Conservation (phyloP, 139 green algal genomes). For the Nannochloris sp. region DNA sequence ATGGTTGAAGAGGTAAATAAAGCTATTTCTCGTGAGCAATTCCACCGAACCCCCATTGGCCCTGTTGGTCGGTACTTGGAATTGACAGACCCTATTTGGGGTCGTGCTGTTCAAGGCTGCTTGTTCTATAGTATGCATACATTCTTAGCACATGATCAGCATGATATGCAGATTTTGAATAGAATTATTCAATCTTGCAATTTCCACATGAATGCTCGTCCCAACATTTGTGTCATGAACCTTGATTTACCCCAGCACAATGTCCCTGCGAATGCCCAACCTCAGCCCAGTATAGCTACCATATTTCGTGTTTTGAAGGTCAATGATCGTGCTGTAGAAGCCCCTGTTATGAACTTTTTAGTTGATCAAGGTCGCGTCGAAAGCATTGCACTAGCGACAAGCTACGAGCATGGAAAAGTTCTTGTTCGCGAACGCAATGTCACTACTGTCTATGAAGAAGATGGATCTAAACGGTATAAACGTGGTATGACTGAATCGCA, state of each 20-base stretch:
- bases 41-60: slow-evolving; percentile 32
- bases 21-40: background rate
- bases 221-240: slow-evolving; percentile 11
- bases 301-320: slow-evolving; percentile 20
- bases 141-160: slow-evolving; percentile 25
- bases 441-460: background rate
- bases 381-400: slow-evolving; percentile 6
- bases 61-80: slow-evolving; percentile 24
- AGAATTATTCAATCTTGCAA: background rate
- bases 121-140: slow-evolving; percentile 8
- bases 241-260: slow-evolving; percentile 26
- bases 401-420: background rate
- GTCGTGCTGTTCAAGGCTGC: slow-evolving; percentile 9
- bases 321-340: background rate
- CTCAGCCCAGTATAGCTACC: slow-evolving; percentile 3
- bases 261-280: slow-evolving; percentile 18
- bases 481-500: background rate
- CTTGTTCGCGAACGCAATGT: slow-evolving; percentile 6
- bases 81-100: slow-evolving; percentile 27
- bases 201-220: background rate
- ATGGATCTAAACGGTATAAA: slow-evolving; percentile 17
- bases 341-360: slow-evolving; percentile 29
- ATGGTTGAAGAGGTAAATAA: slow-evolving; percentile 9
- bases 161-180: slow-evolving; percentile 21
- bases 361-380: slow-evolving; percentile 24